Evolutionary conservation across 2,329 filamentous ascomycete species (phyloP), one percentile per base, ranked within the genome.

Genomic region (Aspergillus jensenii): DNA sequence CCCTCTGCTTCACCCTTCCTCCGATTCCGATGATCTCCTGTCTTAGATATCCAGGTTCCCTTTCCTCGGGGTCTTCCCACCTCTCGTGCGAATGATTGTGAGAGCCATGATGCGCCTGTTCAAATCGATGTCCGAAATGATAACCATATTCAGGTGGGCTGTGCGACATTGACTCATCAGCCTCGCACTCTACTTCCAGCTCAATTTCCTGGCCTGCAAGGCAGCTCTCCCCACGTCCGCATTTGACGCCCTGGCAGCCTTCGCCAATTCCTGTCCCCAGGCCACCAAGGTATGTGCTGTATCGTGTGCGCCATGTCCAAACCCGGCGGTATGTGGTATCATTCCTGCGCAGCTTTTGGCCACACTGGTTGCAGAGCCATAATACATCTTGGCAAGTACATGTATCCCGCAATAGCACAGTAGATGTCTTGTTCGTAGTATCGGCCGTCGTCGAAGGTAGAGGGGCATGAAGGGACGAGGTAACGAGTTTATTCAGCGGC

Each of bases 1-100:
- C 82, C 76, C 93, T 96, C 60, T 88, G 90, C 80, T 96, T 96
- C 53, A 97, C 86, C 14, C 89, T 84, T 0, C 93, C 93, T 11
- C 93, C 93, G 45, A 97, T 90, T 2, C 93, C 93, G 68, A 96
- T 91, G 59, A 97, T 90, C 75, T 97, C 93, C 69, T 96, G 92
- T 43, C 90, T 83, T 56, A 87, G 83, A 69, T 96, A 97, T 3
- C 92, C 92, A 0, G 90, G 82, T 58, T 70, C 76, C 61, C 79
- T 78, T 37, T 74, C 74, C 21, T 71, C 68, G 37, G 69, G 69
- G 21, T 66, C 67, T 55, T 70, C 62, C 52, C 54, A 57, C 46
- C 21, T 43, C 41, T 51, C 61, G 45, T 46, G 56, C 40, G 23
- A 11, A 31, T 57, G 53, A 17, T 64, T 56, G n/a, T 65, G 65